Base-by-base conservation (phyloP, 2,329 filamentous ascomycete genomes). In the Beauveria caledonica region DNA sequence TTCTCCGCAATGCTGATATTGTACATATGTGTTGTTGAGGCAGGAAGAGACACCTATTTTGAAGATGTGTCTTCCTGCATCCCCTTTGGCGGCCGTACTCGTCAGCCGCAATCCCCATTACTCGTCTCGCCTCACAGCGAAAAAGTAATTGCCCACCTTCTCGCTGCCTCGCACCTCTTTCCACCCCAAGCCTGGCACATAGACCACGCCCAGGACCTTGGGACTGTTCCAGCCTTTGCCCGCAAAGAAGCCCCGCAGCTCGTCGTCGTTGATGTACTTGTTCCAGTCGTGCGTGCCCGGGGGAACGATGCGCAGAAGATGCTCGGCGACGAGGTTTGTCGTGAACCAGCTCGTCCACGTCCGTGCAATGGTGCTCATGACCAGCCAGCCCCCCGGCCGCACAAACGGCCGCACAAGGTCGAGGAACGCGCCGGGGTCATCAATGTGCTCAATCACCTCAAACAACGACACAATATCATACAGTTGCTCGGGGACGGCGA, bases 401-500 rank as follows among this genome's bases (percentile, higher is more conserved):
- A 99, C 86, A 66, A 95, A 90, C 1, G 84, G 81, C 45, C 89
- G 78, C 63, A 90, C 86, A 3, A 80, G 78, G 54, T 86, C 79
- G 4, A 97, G 82, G 66, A 97, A 96, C 4, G 83, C 78, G 0
- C 84, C 83, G 0, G 91, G 91, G 23, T 85, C 78, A 60, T 88
- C 85, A 62, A 99, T 88, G 73, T 99, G 94, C 75, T 99, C 94
- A 59, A 99, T 83, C 5, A 99, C 94, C 74, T 99, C 94, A 73
- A 97, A 99, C 7, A 96, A 73, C 1, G 89, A 89, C 10, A 99
- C 86, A 1, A 97, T 75, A 71, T 97, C 92, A 75, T 86, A 94
- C 13, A 80, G 77, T 4, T 78, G 71, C 19, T 62, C 63, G 2
- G 79, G 80, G 5, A 72, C 53, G 0, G 77, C 73, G 0, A 94